Evolutionary conservation across 441 rosid species (phyloP), one percentile per base, ranked within the genome.

Genomic region (Macaranga tanarius): DNA sequence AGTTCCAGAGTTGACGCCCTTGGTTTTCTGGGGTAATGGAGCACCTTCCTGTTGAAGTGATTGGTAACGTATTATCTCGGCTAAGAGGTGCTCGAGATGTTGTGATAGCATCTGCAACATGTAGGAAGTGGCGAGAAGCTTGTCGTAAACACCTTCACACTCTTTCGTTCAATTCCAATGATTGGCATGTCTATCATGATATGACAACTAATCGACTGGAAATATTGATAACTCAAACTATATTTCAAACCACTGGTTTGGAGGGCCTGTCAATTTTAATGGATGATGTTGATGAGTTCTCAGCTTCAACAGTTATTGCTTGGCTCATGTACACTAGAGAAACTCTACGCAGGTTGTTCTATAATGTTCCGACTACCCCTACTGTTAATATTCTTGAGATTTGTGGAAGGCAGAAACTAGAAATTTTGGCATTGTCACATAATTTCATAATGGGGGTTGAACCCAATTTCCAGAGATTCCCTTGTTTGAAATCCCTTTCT

Each of bases 311-410:
- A 3, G 89, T 89, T 67, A 83, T 88, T 65, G 92, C 96, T 51
- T 93, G 96, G 98, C 90, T 93, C 50, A 80, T 87, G 92, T 85
- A 88, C 76, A 90, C 93, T 0, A 82, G 92, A 73, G 91, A 86
- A 74, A 87, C 90, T 15, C 80, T 93, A 75, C 85, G 81, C 16
- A 52, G 81, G 34, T 71, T 93, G 71, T 80, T 73, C 67, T 93
- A 85, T 74, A 88, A 86, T 67, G 90, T 89, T n/a, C 79, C 81
- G 50, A 88, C 90, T 1, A 81, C 68, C 19, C 90, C 93, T 0
- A 82, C 81, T 73, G 86, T 90, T 68, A 91, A 93, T 75, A 87
- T 91, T 77, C 92, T 90, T 40, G 93, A 90, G 26, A 85, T 86
- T 38, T 87, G 89, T 67, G 90, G 93, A 67, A 85, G 90, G 74